Base-by-base conservation (phyloP, 75 land plant species). In the Pinus taeda region DNA sequence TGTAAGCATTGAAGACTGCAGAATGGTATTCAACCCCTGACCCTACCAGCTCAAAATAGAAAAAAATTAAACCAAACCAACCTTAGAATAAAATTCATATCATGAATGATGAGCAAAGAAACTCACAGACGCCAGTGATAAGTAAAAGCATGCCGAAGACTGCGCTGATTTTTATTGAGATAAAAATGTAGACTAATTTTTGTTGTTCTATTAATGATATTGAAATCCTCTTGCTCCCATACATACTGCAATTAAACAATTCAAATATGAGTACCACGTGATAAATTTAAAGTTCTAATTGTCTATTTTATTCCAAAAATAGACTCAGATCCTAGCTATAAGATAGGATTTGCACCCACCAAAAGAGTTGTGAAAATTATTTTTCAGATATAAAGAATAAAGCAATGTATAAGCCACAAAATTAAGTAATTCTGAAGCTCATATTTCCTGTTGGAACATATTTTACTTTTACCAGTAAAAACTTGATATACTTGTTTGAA, bases 91-190 rank as follows among this genome's bases (percentile, higher is more conserved):
- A 62, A 12, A 6, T 29, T 26, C 13, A 24, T 67, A 37, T 2
- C 13, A 57, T 71, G 72, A 59, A 60, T 76, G 29, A 36, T 64
- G 42, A 56, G 69, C 21, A 65, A 15, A 12, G 15, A 13, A 62
- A 86, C 94, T 88, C 87, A 92, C 98, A 95, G 77, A n/a, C 98
- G 89, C 98, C 98, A 95, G 58, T 87, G 75, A 77, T 95, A 95
- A 18, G 87, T 76, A 83, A 95, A 95, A n/a, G 95, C 98, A 87
- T 92, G 93, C 30, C 91, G 93, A 57, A 90, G 55, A 30, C 79
- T 87, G 55, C 77, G 74, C 59, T 81, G 81, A 77, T 80, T 78
- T 75, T 92, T 90, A 21, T 82, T 84, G 57, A 95, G 81, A 76
- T 88, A 82, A 67, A 87, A 95, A 76, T 95, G 98, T 61, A 95